Evolutionary conservation across 1,284 basidiomycete species (phyloP).

Genomic region (Apiotrichum laibachii): DNA sequence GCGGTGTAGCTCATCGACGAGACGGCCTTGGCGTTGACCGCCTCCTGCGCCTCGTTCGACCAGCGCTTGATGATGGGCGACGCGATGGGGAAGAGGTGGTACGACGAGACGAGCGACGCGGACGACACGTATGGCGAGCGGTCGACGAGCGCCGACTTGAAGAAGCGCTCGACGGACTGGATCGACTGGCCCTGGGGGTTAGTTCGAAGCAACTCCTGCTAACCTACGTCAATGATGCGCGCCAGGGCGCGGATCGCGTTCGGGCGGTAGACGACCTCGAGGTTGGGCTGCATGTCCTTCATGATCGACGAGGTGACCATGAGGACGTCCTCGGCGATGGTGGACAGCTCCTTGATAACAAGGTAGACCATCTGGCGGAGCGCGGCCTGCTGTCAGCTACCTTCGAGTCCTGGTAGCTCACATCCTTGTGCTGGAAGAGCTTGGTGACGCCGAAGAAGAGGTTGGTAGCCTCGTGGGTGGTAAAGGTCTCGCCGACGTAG

Average conservation of each 20-base stretch:
- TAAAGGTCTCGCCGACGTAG: constrained; percentile 93
- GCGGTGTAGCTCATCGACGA: constrained; percentile 55
- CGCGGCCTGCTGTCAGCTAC: constrained; percentile 64
- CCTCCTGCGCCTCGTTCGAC: constrained; percentile 98
- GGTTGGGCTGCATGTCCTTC: constrained; percentile 99
- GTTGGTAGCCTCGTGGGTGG: constrained; percentile 92
- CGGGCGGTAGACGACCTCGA: constrained; percentile 96
- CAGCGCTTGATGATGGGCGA: constrained; percentile 95
- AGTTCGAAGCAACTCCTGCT: background rate
- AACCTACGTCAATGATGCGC: constrained; percentile 84
- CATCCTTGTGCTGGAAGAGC: constrained; percentile 99
- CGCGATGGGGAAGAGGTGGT: constrained; percentile 90
- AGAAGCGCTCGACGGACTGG: constrained; percentile 97
- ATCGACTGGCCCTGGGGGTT: constrained; percentile 56
- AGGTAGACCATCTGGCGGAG: constrained; percentile 98
- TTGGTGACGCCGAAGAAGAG: constrained; percentile 99
- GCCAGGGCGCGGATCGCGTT: constrained; percentile 96
- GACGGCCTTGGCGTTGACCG: constrained; percentile 83
- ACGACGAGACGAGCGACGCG: constrained; percentile 93
- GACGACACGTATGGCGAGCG: constrained; percentile 93
- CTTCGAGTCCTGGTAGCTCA: constrained; percentile 54
- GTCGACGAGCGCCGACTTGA: constrained; percentile 99
- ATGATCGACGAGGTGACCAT: constrained; percentile 99
- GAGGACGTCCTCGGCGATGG: constrained; percentile 96
- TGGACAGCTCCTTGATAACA: constrained; percentile 95